These are phyloP conservation scores for Omphalea diandra DNA, from an alignment of 441 rosid genomes.

Conservation along the genomic window DNA sequence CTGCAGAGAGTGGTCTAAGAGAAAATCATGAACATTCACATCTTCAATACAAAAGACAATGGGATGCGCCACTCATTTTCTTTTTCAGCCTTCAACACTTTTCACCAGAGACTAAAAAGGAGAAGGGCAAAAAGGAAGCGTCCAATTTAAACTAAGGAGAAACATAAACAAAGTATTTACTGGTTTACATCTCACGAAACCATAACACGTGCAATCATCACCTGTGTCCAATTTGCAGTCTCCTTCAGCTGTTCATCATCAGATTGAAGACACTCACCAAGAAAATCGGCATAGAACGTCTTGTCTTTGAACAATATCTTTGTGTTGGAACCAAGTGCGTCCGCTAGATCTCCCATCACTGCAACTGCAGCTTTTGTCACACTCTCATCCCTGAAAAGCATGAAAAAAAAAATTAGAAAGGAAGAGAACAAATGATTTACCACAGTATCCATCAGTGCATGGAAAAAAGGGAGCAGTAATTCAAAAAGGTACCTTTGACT, in stretches of 20 bases:
- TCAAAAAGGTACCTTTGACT: slow-evolving; percentile 47
- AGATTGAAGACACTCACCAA: slow-evolving; percentile 71
- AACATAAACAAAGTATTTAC: slow-evolving; percentile 19
- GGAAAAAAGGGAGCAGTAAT: not conserved
- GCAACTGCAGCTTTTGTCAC: slow-evolving; percentile 92
- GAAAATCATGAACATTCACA: slow-evolving; percentile 18
- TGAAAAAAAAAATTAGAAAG: not conserved
- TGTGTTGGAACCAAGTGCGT: slow-evolving; percentile 72
- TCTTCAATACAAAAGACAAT: not conserved
- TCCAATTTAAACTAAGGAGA: slow-evolving; percentile 7
- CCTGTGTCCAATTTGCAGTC: slow-evolving; percentile 86
- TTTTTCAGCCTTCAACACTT: slow-evolving; percentile 3
- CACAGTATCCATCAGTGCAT: not conserved
- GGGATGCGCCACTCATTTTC: slow-evolving; percentile 5
- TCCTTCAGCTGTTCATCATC: slow-evolving; percentile 85
- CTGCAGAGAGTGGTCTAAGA: slow-evolving; percentile 16
- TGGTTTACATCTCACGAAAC: slow-evolving; percentile 36
- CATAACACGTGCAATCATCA: slow-evolving; percentile 79
- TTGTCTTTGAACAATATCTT: slow-evolving; percentile 64
- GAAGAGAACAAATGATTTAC: not conserved
- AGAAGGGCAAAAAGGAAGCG: slow-evolving; percentile 7
- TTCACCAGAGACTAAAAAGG: slow-evolving; percentile 22
- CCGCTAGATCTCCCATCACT: slow-evolving; percentile 94
- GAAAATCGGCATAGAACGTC: slow-evolving; percentile 56
- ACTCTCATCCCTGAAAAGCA: slow-evolving; percentile 64